Evolutionary conservation across 2,329 filamentous ascomycete species (phyloP), one percentile per base, ranked within the genome.

Genomic region (Bipolaris zeicola): DNA sequence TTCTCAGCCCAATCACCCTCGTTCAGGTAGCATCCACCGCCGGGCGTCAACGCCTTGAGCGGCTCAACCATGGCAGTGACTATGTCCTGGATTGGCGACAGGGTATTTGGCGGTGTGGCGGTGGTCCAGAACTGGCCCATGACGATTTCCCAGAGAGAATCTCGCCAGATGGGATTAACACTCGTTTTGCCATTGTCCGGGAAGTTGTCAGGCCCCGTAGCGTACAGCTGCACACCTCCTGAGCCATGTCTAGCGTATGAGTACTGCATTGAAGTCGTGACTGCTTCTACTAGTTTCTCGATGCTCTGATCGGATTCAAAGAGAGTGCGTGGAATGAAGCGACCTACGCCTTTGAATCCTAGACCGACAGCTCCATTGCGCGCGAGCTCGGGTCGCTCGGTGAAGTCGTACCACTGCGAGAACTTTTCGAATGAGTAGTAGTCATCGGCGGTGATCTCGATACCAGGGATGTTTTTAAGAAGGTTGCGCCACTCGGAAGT

Each of bases 21-120:
- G 28, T 75, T 76, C 56, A 71, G 62, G 53, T 76, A 76, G 41
- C 70, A 75, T 3, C 73, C 73, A n/a, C 73, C 72, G 8, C 65
- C 68, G 0, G 73, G 70, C 11, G 71, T 75, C 26, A 76, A 46
- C 14, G 65, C 62, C 47, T 76, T 75, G 53, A 74, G 63, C 7
- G 69, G 68, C 37, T 70, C 64, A 3, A 76, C 66, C 0, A 70
- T 66, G 4, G 65, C 63, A 1, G 67, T 69, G 34, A 72, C 68
- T 3, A 70, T 70, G 39, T 69, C 67, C 33, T 74, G 72, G 5
- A 71, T 67, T 24, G 65, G 67, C 8, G 54, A 65, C 6, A 69
- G 63, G 6, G 58, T 51, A 8, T 55, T 45, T 1, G 54, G 43
- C 1, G 67, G 50, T 2, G 65, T 69, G 16, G 53, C 57, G 1